Evolutionary conservation across 2,329 filamentous ascomycete genomes (phyloP), one percentile per base, ranked within the genome.

Genomic region (Apiospora hydei): DNA sequence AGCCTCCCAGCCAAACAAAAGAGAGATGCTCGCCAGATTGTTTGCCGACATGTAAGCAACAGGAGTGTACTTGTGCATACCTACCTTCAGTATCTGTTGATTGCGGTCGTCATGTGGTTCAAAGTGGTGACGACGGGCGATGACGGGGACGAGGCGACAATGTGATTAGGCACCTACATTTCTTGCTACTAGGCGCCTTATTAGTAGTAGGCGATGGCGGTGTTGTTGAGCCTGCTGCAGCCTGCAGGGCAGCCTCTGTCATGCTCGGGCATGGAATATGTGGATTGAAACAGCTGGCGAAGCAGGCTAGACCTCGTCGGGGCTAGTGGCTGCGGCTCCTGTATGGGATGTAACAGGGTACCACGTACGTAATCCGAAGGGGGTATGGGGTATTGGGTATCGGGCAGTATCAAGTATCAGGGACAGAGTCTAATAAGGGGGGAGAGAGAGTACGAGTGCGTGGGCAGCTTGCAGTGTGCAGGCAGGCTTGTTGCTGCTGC

Each of bases 201-300:
- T 3, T 30, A 30, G 41, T 30, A 30, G 41, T 43, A 43, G 41
- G 41, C 21, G 46, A 4, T 49, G 26, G 7, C n/a, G 6, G 53
- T 16, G 26, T 13, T 38, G 53, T n/a, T 61, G 30, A 61, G 53
- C 26, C 53, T 7, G 21, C 46, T 49, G 18, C 46, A n/a, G 26
- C 8, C 46, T 49, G 18, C 46, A n/a, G 26, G 26, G 26, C 46
- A 13, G 30, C 14, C 53, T 41, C 34, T 41, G 57, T 64, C 57
- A 64, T 64, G 57, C 21, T 64, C 57, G 21, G 57, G 57, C 57
- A n/a, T 41, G 30, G 57, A 41, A 64, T n/a, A 14, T 41, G 57
- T 64, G 57, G 57, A 64, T 41, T 64, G 57, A 64, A 64, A 64
- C 57, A 64, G 57, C 57, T 64, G 57, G 57, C 57, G 57, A 64